A percentile compares a stretch with the other conserved stretches of the same genome.
Conservation (phyloP, 192 early-diverging fungal genomes). For the Coemansia sp. region DNA sequence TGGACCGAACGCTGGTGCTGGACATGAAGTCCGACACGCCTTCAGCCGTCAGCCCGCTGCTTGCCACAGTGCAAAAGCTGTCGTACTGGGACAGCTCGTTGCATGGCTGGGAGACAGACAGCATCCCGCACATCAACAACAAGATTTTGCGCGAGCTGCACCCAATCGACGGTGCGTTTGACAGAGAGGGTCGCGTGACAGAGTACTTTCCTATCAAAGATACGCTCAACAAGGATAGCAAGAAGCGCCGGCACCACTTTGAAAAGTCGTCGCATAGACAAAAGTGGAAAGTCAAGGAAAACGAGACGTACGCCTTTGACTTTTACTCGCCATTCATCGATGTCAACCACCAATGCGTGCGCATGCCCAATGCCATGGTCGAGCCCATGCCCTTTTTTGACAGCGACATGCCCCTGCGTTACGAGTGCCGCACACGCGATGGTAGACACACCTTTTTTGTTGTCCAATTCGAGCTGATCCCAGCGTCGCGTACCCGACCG, state of each 20-base stretch:
- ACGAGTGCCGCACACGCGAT: slow-evolving; percentile 50
- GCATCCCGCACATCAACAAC: slow-evolving; percentile 52
- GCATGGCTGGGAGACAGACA: slow-evolving; percentile 32
- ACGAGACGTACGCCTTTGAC: slow-evolving; percentile 49
- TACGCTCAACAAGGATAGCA: slow-evolving; percentile 50
- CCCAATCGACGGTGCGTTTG: slow-evolving; percentile 51
- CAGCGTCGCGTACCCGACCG: slow-evolving; percentile 40
- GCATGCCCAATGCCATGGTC: slow-evolving; percentile 54
- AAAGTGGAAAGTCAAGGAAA: slow-evolving; percentile 42
- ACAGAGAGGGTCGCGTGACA: slow-evolving; percentile 41
- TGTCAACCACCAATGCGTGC: slow-evolving; percentile 57
- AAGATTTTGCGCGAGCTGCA: slow-evolving; percentile 50
- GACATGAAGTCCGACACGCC: slow-evolving; percentile 56
- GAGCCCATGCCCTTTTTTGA: slow-evolving; percentile 56
- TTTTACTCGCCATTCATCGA: slow-evolving; percentile 57
- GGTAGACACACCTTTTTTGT: slow-evolving; percentile 49
- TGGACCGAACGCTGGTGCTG: slow-evolving; percentile 53
- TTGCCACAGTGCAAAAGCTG: slow-evolving; percentile 53
- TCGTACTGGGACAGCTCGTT: slow-evolving; percentile 51
- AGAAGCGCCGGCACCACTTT: slow-evolving; percentile 52
- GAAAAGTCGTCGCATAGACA: slow-evolving; percentile 50
- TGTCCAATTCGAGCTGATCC: slow-evolving; percentile 55
- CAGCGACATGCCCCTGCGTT: slow-evolving; percentile 50
- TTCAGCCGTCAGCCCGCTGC: slow-evolving; percentile 48
- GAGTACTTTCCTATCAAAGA: slow-evolving; percentile 53